Evolutionary conservation across 495 filamentous ascomycete species (phyloP), one percentile per base, ranked within the genome.

Genomic region (Thermothielavioides terrestris): DNA sequence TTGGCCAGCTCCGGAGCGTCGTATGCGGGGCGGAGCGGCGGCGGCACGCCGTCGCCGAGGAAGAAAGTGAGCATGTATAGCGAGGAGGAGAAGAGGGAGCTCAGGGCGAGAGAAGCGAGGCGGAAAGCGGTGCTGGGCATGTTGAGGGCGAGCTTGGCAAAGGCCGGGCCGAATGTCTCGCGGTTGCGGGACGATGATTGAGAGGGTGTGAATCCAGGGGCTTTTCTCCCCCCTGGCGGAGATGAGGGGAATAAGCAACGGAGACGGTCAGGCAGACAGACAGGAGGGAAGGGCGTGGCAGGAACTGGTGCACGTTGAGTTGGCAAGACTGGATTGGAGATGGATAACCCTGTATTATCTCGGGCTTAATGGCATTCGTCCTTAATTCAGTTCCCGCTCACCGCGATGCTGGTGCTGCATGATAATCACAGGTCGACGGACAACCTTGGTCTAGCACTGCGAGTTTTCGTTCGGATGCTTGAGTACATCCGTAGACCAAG

Each of bases 61-160:
- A 82, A 70, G 77, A 89, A 66, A 68, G 61, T 66, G 50, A 76
- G 57, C 62, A 72, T 59, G 75, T 82, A 75, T 42, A 71, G 57
- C 17, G 59, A 70, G 20, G 65, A 67, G 34, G 77, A 80, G 62
- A 78, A 71, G 65, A 60, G 53, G 49, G 61, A 60, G 15, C 47
- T 77, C 20, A 78, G 75, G 61, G 28, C 49, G 45, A 53, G 49
- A 46, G 40, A 42, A 30, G 49, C 42, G 4, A 63, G 44, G 53
- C 38, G 64, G 45, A 63, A 56, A 57, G 55, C 34, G 2, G 56
- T 48, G 37, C 27, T 66, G 42, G 17, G 47, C 42, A 31, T 64
- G 53, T 52, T 75, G 39, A 65, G 53, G 55, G 47, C 42, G 26
- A 67, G 66, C 42, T 50, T 75, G 30, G 58, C 66, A 34, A 66